These are phyloP conservation scores for Hordeum marinum DNA, from an alignment of 176 grass and related monocot species.

Conservation along the genomic window DNA sequence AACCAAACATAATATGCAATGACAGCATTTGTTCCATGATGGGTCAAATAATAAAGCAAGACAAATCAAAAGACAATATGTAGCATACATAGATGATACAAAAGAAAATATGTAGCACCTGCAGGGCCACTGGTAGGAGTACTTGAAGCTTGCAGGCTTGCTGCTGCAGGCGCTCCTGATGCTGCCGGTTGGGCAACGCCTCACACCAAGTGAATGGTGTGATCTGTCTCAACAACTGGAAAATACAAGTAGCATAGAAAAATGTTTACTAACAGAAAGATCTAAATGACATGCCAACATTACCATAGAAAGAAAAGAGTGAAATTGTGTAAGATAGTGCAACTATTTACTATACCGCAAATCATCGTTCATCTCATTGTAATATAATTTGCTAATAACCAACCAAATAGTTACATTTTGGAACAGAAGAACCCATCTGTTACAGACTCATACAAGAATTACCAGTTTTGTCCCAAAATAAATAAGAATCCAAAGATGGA, in stretches of 20 bases:
- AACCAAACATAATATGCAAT: too few relatives aligned
- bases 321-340: not conserved
- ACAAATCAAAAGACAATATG: too few relatives aligned
- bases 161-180: constrained; percentile 42
- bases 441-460: not conserved
- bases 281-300: not conserved
- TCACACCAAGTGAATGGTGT: constrained; percentile 97
- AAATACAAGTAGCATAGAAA: constrained; percentile 23
- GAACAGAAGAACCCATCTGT: not conserved
- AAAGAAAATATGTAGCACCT: too few relatives aligned
- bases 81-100: too few relatives aligned
- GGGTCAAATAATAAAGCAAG: too few relatives aligned
- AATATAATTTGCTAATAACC: not conserved
- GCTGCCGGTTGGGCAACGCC: constrained; percentile 45
- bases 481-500: not conserved
- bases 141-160: constrained; percentile 45
- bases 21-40: too few relatives aligned
- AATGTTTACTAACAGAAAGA: constrained; percentile 3
- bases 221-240: constrained; percentile 84
- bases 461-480: not conserved
- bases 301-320: constrained; percentile 1
- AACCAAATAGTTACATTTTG: not conserved
- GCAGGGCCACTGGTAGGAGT: constrained; percentile 43
- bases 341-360: not conserved
- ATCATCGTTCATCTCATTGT: not conserved